These are phyloP conservation scores for Ogataea saltuana DNA, from an alignment of 805 yeast species.

Conservation along the genomic window DNA sequence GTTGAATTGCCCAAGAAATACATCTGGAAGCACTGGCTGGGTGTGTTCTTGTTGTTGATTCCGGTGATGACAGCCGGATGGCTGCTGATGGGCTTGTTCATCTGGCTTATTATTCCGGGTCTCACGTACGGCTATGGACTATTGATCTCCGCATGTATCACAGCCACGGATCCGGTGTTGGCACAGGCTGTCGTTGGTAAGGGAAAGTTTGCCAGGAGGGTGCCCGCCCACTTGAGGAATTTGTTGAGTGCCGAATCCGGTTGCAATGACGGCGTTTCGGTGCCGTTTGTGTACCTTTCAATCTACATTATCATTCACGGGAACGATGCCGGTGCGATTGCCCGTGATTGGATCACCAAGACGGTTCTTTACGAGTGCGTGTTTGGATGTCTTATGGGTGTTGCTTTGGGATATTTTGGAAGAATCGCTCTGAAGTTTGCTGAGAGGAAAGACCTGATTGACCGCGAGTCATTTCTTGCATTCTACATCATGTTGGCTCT, in stretches of 20 bases:
- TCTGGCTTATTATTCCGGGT: conserved; percentile 62
- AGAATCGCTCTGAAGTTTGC: conserved; percentile 55
- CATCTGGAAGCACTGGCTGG: conserved; percentile 57
- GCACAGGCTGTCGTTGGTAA: conserved; percentile 74
- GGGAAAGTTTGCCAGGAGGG: conserved; percentile 68
- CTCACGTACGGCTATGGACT: conserved; percentile 56
- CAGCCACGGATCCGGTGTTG: conserved; percentile 77
- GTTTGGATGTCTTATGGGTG: conserved; percentile 56
- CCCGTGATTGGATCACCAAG: conserved; percentile 61
- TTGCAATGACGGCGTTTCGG: conserved; percentile 73
- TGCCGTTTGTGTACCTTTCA: conserved; percentile 67
- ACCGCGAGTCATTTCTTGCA: conserved; percentile 59
- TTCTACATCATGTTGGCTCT: conserved; percentile 55
- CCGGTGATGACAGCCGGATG: conserved; percentile 76
- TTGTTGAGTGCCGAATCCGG: conserved; percentile 71
- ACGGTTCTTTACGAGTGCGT: conserved; percentile 64
- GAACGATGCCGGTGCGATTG: conserved; percentile 50
- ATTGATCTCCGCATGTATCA: conserved; percentile 66
- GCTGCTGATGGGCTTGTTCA: conserved; percentile 61
- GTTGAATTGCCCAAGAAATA: conserved; percentile 72
- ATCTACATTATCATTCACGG: conserved; percentile 52
- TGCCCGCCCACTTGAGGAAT: conserved; percentile 61
- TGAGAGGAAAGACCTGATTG: conserved; percentile 53
- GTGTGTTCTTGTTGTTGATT: conserved; percentile 56
- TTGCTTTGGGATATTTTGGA: conserved; percentile 50